phyloP scores from a whole-genome alignment of 2,329 filamentous ascomycete species.

The Colletotrichum sp. region DNA sequence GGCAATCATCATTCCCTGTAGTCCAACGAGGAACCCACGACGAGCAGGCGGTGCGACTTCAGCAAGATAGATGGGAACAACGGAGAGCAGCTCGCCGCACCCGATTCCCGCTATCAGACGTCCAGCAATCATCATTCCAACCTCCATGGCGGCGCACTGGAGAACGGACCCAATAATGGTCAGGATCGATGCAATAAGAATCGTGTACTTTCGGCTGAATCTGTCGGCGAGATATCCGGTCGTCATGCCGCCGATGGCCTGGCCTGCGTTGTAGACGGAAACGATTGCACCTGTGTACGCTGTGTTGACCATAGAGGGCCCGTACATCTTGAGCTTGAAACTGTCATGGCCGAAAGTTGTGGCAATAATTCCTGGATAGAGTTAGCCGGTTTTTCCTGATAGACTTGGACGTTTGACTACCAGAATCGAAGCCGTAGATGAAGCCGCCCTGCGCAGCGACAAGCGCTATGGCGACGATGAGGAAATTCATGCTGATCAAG shows the following conservation, averaged over 20 bases:
- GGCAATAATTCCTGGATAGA: constrained; percentile 33
- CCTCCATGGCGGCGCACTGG: constrained; percentile 27
- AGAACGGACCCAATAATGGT: constrained; percentile 24
- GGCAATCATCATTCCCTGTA: constrained; percentile 27
- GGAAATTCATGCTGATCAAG: not conserved
- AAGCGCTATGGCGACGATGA: constrained; percentile 24
- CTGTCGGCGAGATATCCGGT: constrained; percentile 36
- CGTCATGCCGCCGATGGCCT: constrained; percentile 32
- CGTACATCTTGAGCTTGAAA: constrained; percentile 37
- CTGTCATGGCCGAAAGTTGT: constrained; percentile 35
- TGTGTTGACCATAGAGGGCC: constrained; percentile 27
- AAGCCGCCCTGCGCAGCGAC: constrained; percentile 27
- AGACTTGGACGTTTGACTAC: not conserved
- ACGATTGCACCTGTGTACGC: constrained; percentile 33
- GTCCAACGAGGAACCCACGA: constrained; percentile 29
- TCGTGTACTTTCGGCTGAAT: constrained; percentile 38
- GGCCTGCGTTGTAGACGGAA: constrained; percentile 36
- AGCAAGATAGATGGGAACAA: constrained; percentile 31
- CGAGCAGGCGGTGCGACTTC: constrained; percentile 28
- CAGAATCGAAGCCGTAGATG: constrained; percentile 21
- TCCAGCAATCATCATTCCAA: constrained; percentile 32
- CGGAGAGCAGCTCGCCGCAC: constrained; percentile 24
- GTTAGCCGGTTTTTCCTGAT: not conserved
- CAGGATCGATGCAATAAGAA: constrained; percentile 31
- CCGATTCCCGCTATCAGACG: constrained; percentile 25